Percentiles rank a stretch among this genome's conserved stretches.
Conservation (phyloP, 2,329 filamentous ascomycete species). For the Sordariomycetes sp. region DNA sequence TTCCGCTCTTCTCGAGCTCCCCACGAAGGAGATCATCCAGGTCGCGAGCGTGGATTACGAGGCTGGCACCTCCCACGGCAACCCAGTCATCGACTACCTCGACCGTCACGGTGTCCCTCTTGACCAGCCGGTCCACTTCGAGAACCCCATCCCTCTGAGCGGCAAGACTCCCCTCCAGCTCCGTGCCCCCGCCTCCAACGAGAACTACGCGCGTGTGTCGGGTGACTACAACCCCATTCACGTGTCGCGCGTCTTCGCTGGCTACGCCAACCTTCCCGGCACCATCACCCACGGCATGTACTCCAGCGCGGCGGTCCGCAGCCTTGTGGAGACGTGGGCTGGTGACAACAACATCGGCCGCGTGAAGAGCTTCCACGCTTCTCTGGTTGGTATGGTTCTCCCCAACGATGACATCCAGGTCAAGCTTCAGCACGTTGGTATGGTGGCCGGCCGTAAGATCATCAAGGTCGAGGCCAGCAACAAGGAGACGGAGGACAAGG, state of each 20-base stretch:
- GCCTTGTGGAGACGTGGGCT: slow-evolving; percentile 95
- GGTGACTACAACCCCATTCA: slow-evolving; percentile 99
- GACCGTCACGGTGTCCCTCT: slow-evolving; percentile 82
- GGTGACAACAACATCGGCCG: slow-evolving; percentile 97
- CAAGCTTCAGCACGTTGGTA: slow-evolving; percentile 90
- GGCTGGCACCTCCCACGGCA: slow-evolving; percentile 80
- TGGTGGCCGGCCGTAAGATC: slow-evolving; percentile 97
- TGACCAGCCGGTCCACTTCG: slow-evolving; percentile 92
- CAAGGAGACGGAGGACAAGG: slow-evolving; percentile 92
- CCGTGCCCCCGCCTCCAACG: slow-evolving; percentile 88
- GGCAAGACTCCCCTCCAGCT: slow-evolving; percentile 81
- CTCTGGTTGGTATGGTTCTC: slow-evolving; percentile 95
- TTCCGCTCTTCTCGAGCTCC: slow-evolving; percentile 84
- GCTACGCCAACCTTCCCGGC: slow-evolving; percentile 87
- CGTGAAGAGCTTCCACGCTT: slow-evolving; percentile 93
- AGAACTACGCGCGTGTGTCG: slow-evolving; percentile 94
- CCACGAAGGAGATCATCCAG: slow-evolving; percentile 94
- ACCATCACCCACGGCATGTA: slow-evolving; percentile 99
- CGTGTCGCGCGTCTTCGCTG: slow-evolving; percentile 91
- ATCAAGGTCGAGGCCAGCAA: slow-evolving; percentile 97
- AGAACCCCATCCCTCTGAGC: slow-evolving; percentile 91
- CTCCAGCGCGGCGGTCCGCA: slow-evolving; percentile 90
- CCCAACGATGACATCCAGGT: slow-evolving; percentile 93
- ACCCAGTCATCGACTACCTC: slow-evolving; percentile 93
- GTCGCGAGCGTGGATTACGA: slow-evolving; percentile 96